phyloP scores from a whole-genome alignment of 208 protist species.

The Crithidia acanthocephali region DNA sequence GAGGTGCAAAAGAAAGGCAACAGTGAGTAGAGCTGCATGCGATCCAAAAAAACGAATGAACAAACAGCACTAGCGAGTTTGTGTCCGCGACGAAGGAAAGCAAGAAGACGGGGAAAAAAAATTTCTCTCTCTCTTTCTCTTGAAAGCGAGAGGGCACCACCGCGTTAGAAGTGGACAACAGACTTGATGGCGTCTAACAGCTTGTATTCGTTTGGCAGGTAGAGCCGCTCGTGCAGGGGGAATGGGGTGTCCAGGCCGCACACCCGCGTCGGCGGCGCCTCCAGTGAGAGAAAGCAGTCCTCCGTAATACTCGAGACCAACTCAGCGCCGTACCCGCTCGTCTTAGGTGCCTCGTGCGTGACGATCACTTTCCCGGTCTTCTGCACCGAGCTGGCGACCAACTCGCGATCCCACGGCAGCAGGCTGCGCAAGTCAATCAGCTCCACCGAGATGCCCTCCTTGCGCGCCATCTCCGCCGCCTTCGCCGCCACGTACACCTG shows the following conservation, averaged over 20 bases:
- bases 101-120: conserved; percentile 1
- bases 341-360: conserved; percentile 96
- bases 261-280: conserved; percentile 96
- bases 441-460: conserved; percentile 93
- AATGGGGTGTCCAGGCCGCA: conserved; percentile 97
- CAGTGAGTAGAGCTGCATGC: too few species aligned
- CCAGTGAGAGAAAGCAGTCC: conserved; percentile 95
- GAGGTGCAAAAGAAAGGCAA: too few species aligned
- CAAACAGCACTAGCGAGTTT: background rate
- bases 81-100: background rate
- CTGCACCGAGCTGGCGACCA: conserved; percentile 90
- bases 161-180: conserved; percentile 53
- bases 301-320: conserved; percentile 92
- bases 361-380: conserved; percentile 94
- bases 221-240: conserved; percentile 96
- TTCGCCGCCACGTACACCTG: conserved; percentile 85
- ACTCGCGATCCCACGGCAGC: conserved; percentile 95
- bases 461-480: conserved; percentile 81
- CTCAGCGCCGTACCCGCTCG: conserved; percentile 96
- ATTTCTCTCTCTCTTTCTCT: background rate
- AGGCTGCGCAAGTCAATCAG: conserved; percentile 97
- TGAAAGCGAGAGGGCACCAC: too few species aligned
- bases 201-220: conserved; percentile 95
- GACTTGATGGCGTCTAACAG: conserved; percentile 72
- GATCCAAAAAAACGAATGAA: too few species aligned